Base-by-base conservation (phyloP, 495 filamentous ascomycete species). In the Penicillium argentinense region DNA sequence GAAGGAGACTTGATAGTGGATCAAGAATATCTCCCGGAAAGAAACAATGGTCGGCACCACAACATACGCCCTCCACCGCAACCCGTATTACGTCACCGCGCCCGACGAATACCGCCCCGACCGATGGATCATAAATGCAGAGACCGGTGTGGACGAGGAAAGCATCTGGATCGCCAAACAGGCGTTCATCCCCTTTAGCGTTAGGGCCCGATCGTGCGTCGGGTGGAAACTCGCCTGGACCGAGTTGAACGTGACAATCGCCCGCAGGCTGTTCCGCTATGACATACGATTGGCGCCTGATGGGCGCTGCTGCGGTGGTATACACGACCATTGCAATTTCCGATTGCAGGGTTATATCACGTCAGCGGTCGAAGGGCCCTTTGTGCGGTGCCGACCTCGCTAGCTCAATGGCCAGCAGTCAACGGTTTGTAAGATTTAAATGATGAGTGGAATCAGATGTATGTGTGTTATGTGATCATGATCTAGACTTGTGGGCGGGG, bases 1-100 rank as follows among this genome's bases (percentile, higher is more conserved):
- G 42, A 69, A 1, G 85, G 84, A 32, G 86, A 86, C 11, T 65
- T 76, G 4, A 70, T 63, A 13, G 72, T 89, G 40, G 78, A 81
- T 53, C 78, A 76, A 28, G 63, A 80, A 25, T 63, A 53, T 47
- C 60, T 86, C 17, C 81, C 83, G 3, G 68, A n/a, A 57, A 0
- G 81, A 80, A 24, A 73, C 64, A 0, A 71, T 77, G 21, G 69
- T 85, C 32, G 80, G 80, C 30, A 74, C 74, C 0, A 72, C 80
- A 0, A 67, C 72, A 40, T 85, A 81, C 54, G 59, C 79, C 4
- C 66, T 84, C 53, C 79, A 83, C 25, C 79, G 79, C 56, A 79
- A 84, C 57, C 43, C 67, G 2, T 53, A 44, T 0, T 84, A 83
- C 56, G 82, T 76, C 59, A 62, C 70, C 0, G 60, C 70, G 1